A percentile compares a stretch with the other conserved stretches of the same genome.
These are phyloP conservation scores for Salix dunnii DNA, from an alignment of 345 rosid species.

Conservation along the genomic window DNA sequence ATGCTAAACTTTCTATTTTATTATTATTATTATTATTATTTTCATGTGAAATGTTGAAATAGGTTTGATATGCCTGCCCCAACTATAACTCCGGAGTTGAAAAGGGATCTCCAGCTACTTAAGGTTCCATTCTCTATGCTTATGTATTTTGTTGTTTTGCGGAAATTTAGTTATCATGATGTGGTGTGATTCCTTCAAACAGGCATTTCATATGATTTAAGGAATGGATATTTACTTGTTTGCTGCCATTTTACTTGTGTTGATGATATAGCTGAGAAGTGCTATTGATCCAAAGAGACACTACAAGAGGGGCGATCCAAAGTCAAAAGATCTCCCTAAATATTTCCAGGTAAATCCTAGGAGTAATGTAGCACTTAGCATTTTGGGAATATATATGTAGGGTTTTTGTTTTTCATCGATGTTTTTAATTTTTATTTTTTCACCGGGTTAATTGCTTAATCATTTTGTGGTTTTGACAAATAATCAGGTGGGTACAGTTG, in stretches of 20 bases:
- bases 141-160: background rate
- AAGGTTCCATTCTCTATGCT: constrained; percentile 43
- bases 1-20: background rate
- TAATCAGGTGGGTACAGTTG: constrained; percentile 76
- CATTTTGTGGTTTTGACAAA: constrained; percentile 4
- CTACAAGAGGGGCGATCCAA: constrained; percentile 68
- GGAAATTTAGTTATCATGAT: background rate
- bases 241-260: background rate
- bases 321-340: constrained; percentile 57
- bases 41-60: background rate
- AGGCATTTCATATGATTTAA: background rate
- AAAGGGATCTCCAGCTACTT: constrained; percentile 82
- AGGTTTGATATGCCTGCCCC: constrained; percentile 98
- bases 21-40: background rate
- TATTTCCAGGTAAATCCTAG: constrained; percentile 72
- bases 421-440: background rate
- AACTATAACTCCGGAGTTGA: constrained; percentile 75
- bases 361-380: background rate
- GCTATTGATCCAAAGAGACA: constrained; percentile 79
- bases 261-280: constrained; percentile 55
- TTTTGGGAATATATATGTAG: background rate
- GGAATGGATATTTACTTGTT: background rate
- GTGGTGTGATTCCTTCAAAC: background rate
- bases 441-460: background rate
- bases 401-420: background rate